phyloP scores from a whole-genome alignment of 1,284 basidiomycete genomes.

The Melampsora occidentalis region DNA sequence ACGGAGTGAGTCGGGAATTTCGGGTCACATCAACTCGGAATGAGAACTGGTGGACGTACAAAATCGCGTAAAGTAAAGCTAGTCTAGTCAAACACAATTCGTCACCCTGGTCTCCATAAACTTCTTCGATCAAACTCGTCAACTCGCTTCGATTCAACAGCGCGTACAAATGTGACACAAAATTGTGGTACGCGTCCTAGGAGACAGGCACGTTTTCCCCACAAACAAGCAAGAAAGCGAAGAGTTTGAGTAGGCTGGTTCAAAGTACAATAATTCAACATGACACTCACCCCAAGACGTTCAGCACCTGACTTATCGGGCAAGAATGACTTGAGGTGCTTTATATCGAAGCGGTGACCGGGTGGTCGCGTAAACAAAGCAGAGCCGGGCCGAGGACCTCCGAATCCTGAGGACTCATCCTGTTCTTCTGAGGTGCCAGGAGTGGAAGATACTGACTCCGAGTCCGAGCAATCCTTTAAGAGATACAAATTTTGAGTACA shows the following conservation, averaged over 20 bases:
- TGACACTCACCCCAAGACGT: conserved; percentile 26
- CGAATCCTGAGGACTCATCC: conserved; percentile 15
- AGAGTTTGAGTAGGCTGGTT: not conserved
- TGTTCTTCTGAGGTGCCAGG: conserved; percentile 34
- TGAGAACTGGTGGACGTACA: conserved; percentile 15
- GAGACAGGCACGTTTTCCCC: not conserved
- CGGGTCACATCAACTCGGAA: no score
- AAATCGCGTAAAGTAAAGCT: conserved; percentile 32
- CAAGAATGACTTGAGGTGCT: conserved; percentile 22
- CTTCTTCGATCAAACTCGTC: conserved; percentile 23
- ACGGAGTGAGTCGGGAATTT: not conserved
- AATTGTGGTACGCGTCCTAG: conserved; percentile 22
- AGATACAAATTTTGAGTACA: no score
- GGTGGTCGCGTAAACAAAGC: not conserved
- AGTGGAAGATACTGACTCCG: conserved; percentile 34
- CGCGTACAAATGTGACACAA: conserved; percentile 35
- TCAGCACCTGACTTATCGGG: conserved; percentile 31
- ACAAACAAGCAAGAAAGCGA: not conserved
- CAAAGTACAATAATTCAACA: not conserved
- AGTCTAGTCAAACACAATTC: conserved; percentile 32
- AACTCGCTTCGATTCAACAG: conserved; percentile 24
- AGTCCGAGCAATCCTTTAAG: conserved; percentile 38
- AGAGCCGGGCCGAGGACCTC: not conserved
- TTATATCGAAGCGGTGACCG: conserved; percentile 13
- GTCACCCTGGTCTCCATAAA: conserved; percentile 29